phyloP scores from a whole-genome alignment of 306 rosid species.

The Sphenostylis stenocarpa region DNA sequence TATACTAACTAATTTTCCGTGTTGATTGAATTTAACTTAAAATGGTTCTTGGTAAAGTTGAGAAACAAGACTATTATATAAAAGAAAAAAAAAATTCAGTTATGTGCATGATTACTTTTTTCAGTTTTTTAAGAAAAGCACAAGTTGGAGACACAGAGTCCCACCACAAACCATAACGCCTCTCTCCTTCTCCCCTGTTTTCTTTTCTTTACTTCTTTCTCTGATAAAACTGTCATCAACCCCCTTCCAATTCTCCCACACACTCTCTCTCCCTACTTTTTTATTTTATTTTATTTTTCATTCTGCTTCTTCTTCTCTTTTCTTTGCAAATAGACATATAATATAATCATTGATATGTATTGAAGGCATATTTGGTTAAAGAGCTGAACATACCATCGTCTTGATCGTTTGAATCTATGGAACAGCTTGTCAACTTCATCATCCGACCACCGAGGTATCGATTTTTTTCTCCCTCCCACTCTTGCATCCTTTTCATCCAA shows the following conservation, averaged over 20 bases:
- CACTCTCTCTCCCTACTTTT: not conserved
- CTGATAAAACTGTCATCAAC: conserved; percentile 36
- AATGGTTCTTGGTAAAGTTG: conserved; percentile 2
- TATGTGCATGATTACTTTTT: conserved; percentile 20
- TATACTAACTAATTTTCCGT: too few relatives aligned
- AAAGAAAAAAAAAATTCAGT: not conserved
- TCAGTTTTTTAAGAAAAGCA: conserved; percentile 33
- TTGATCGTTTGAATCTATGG: conserved; percentile 55
- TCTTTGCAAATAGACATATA: not conserved
- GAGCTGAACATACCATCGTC: conserved; percentile 5
- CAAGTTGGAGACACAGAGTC: conserved; percentile 18
- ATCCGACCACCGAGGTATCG: conserved; percentile 56
- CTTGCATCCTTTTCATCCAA: not conserved
- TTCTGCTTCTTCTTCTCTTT: not conserved
- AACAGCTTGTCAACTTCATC: conserved; percentile 57
- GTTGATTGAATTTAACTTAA: too few relatives aligned
- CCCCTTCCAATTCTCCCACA: not conserved
- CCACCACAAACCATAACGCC: conserved; percentile 27
- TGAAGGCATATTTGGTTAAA: conserved; percentile 22
- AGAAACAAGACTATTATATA: not conserved
- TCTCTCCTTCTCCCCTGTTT: conserved; percentile 26
- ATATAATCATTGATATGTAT: not conserved
- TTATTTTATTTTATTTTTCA: not conserved
- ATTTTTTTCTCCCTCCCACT: not conserved
- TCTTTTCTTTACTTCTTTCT: conserved; percentile 31